phyloP scores from a whole-genome alignment of 371 early-diverging fungal species.

The Coemansia sp. region DNA sequence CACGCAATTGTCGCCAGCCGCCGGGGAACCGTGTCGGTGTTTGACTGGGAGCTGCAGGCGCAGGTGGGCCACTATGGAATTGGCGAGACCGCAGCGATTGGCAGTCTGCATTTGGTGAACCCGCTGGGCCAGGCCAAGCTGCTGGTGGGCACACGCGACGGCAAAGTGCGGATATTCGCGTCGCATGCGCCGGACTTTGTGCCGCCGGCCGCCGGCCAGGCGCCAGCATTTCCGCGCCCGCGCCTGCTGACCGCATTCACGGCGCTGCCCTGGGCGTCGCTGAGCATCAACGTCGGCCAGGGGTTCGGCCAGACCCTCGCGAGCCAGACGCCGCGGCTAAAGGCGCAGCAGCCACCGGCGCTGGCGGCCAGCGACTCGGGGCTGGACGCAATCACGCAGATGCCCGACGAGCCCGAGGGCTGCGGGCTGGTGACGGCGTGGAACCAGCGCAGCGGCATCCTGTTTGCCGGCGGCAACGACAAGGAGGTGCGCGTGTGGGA shows the following conservation, averaged over 20 bases:
- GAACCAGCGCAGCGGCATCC: conserved; percentile 45
- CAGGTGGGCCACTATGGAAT: conserved; percentile 29
- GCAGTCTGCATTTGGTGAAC: conserved; percentile 83
- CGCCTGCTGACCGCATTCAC: conserved; percentile 39
- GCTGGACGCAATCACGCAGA: not conserved
- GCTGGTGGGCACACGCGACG: conserved; percentile 61
- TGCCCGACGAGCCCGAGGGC: conserved; percentile 4
- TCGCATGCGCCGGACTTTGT: conserved; percentile 49
- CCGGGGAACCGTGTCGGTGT: conserved; percentile 39
- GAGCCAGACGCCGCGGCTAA: conserved; percentile 20
- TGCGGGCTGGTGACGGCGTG: conserved; percentile 45
- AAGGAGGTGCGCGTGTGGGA: conserved; percentile 52
- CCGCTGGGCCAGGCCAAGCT: conserved; percentile 85
- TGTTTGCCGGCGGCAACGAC: conserved; percentile 47
- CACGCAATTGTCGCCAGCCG: conserved; percentile 45
- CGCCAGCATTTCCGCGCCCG: conserved; percentile 34
- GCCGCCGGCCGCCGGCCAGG: conserved; percentile 11
- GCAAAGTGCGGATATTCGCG: conserved; percentile 49
- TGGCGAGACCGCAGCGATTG: conserved; percentile 50
- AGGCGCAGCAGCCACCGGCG: conserved; percentile 2
- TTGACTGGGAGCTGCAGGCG: conserved; percentile 43
- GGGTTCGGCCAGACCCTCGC: not conserved
- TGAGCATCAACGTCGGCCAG: not conserved
- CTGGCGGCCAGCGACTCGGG: not conserved
- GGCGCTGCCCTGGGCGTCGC: conserved; percentile 41